Evolutionary conservation across 441 rosid genomes (phyloP), one percentile per base, ranked within the genome.

Genomic region (Raphanus hybrid): DNA sequence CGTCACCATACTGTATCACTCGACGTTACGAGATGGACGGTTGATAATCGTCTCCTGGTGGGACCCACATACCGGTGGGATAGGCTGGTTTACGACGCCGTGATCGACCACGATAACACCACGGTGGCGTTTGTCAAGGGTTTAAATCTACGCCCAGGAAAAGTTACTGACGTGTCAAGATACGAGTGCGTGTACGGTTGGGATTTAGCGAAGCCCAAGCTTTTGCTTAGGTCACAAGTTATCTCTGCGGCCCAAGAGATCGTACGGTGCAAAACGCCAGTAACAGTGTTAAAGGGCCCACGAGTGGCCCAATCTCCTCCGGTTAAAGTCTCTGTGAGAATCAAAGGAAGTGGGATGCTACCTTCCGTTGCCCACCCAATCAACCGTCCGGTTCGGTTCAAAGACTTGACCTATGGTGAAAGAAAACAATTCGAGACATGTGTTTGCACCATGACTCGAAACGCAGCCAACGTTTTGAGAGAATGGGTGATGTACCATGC

Each of bases 401-500:
- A 57, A 18, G 74, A 76, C 11, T 12, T 52, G n/a, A 18, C 71
- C 14, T 11, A 26, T 59, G 64, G 64, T 11, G 64, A 29, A 87
- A 81, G 39, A 26, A 77, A 67, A 5, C 85, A 85, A 16, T 73
- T 78, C 45, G 75, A 85, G 16, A 81, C 86, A 77, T 92, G 97
- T 55, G 54, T 88, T 8, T 93, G 98, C 74, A 92, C 94, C 2
- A 92, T 93, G 98, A 78, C 90, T 41, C 85, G 90, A 55, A 90
- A 90, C 75, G 88, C 88, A 69, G 98, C 89, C 0, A 82, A 78
- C 76, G 88, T 84, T 76, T 64, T 93, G 23, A 78, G 69, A 75
- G 98, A 93, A 81, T 93, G 98, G 97, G 87, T 92, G 11, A 82
- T 89, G 83, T 92, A 91, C 79, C 98, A 92, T 59, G 79, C 86